Base-by-base conservation (phyloP, 140 eudicot genomes). In the Ambrosia hybrid region DNA sequence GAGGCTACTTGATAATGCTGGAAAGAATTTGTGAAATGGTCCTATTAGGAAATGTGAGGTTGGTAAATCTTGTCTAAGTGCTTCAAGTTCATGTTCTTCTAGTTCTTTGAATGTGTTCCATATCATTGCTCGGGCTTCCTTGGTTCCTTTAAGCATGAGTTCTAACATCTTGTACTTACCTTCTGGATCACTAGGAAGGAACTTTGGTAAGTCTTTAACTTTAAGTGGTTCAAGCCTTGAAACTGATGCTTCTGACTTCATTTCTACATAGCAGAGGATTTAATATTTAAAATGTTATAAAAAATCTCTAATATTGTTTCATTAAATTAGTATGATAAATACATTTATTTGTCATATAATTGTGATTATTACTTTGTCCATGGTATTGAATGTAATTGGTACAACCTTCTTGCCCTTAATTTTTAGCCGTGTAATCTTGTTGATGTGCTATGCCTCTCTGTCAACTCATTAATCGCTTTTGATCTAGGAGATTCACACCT, bases 71-170 rank as follows among this genome's bases (percentile, higher is more conserved):
- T 43, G 10, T 8, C 48, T 43, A 43, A 43, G 48, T 1, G 48
- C 48, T 5, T 65, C 11, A 41, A 76, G n/a, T 68, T 68, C 70
- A 8, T 15, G 63, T 76, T 67, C 62, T 76, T 76, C 75, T 0
- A 76, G 75, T 51, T 76, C 80, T 68, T 68, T 15, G 64, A 51
- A 76, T 6, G 75, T 17, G 62, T 76, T 76, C 80, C 80, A 76
- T 45, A 76, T 57, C 36, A 57, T 12, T 0, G 53, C 74, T 6
- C 45, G 41, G 43, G 80, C 80, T n/a, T 1, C 14, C 33, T 16
- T 57, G 15, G 49, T 11, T 46, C 30, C 75, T 53, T 57, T 12
- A 36, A 34, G 30, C 80, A 67, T 68, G 70, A 33, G 39, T n/a
- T 16, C 60, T 51, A 76, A 16, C 10, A 67, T 0, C 53, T 57